A percentile compares a stretch with the other conserved stretches of the same genome.
Conservation (phyloP, 1,284 basidiomycete species). For the Sanghuangporus baumii region DNA sequence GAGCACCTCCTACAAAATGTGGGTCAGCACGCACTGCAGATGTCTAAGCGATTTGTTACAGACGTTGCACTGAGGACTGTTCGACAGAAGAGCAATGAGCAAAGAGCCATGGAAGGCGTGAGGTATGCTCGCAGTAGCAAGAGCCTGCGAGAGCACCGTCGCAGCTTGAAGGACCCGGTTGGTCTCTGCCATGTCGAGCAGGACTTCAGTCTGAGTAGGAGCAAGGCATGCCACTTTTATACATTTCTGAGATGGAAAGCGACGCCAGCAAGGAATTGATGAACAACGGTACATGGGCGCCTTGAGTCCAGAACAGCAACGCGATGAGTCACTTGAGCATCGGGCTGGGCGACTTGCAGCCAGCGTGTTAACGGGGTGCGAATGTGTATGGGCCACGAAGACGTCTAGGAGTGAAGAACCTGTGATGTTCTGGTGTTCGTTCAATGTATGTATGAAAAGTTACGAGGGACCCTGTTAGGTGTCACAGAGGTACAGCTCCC, state of each 20-base stretch:
- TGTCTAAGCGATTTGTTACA: conserved; percentile 25
- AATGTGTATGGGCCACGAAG: conserved; percentile 3
- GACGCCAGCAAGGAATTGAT: background rate
- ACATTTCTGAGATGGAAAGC: background rate
- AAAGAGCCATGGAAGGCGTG: conserved; percentile 68
- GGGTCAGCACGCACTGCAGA: conserved; percentile 11
- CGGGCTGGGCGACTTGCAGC: background rate
- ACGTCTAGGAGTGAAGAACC: conserved; percentile 11
- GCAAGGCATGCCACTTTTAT: conserved; percentile 6
- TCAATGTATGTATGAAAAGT: conserved; percentile 10
- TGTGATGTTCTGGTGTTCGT: conserved; percentile 9
- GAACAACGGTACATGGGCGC: conserved; percentile 3
- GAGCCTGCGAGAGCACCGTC: conserved; percentile 48
- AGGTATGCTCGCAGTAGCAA: conserved; percentile 44
- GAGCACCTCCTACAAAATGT: conserved; percentile 42
- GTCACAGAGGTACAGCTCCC: conserved; percentile 2
- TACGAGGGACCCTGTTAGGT: conserved; percentile 2
- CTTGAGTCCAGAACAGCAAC: conserved; percentile 8
- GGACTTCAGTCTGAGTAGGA: background rate
- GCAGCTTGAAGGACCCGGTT: conserved; percentile 60
- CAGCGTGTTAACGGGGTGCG: conserved; percentile 5
- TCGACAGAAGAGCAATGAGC: conserved; percentile 52
- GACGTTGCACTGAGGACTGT: conserved; percentile 49
- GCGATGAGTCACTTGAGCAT: conserved; percentile 15
- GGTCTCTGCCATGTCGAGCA: conserved; percentile 50